These are phyloP conservation scores for Triglochin maritima DNA, from an alignment of 106 monocot species.

Conservation along the genomic window DNA sequence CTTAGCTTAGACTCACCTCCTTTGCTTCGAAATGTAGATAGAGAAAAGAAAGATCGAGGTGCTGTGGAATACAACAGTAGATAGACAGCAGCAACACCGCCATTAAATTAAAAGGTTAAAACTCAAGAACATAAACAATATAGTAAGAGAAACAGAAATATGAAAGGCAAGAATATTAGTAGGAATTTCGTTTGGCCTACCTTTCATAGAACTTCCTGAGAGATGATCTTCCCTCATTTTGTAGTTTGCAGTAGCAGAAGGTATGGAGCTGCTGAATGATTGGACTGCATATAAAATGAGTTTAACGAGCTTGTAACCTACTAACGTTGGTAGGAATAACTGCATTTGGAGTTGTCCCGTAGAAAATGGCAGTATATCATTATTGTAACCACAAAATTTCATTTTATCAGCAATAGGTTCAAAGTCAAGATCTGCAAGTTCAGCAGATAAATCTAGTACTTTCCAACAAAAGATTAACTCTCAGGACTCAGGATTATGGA, in stretches of 20 bases:
- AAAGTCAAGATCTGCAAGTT: too few relatives aligned
- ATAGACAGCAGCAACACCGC: background rate
- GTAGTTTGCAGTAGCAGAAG: slow-evolving; percentile 26
- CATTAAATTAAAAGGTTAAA: background rate
- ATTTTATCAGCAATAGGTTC: background rate
- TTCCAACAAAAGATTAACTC: too few relatives aligned
- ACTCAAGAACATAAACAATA: background rate
- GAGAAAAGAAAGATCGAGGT: slow-evolving; percentile 91
- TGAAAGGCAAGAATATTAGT: background rate
- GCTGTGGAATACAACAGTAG: slow-evolving; percentile 29
- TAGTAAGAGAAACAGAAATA: background rate
- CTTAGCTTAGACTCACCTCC: slow-evolving; percentile 64
- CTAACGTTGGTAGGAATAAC: background rate
- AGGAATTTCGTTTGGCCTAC: slow-evolving; percentile 14
- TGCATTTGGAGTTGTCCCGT: background rate
- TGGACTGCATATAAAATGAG: slow-evolving; percentile 19
- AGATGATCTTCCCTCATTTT: slow-evolving; percentile 36
- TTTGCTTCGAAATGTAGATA: slow-evolving; percentile 78
- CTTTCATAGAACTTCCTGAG: slow-evolving; percentile 44
- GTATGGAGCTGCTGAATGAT: slow-evolving; percentile 26
- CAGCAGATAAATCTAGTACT: too few relatives aligned
- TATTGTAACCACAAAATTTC: background rate
- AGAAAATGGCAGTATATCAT: background rate
- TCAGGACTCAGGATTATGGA: too few relatives aligned
- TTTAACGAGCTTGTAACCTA: too few relatives aligned